A percentile compares a stretch with the other conserved stretches of the same genome.
These are phyloP conservation scores for Beauveria sp. DNA, from an alignment of 2,329 filamentous ascomycete species.

Conservation along the genomic window DNA sequence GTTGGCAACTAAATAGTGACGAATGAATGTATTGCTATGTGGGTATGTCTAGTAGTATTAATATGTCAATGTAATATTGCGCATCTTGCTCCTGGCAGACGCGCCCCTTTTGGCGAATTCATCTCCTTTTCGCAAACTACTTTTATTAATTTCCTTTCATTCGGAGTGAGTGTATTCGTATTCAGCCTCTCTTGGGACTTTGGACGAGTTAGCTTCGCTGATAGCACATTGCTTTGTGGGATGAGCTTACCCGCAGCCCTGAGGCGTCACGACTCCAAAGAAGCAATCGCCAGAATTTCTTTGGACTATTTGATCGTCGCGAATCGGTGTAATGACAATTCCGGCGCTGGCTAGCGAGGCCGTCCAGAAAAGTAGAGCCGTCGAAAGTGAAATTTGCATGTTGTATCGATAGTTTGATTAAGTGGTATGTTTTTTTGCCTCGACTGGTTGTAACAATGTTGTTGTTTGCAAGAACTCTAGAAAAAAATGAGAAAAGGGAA, in stretches of 20 bases:
- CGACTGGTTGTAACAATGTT: not conserved
- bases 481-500: not conserved
- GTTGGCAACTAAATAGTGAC: not conserved
- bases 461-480: not conserved
- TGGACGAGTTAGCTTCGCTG: conserved; percentile 14
- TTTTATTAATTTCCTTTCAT: not conserved
- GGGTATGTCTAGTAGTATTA: conserved; percentile 2
- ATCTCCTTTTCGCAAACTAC: not conserved
- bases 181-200: conserved; percentile 2
- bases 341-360: conserved; percentile 42
- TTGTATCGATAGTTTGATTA: not conserved
- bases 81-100: too few relatives aligned
- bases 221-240: not conserved
- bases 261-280: conserved; percentile 47
- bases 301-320: conserved; percentile 41
- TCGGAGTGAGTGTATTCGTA: too few relatives aligned
- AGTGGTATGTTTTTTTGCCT: not conserved
- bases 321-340: conserved; percentile 48
- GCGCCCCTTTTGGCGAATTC: not conserved
- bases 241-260: conserved; percentile 47
- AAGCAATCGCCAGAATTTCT: conserved; percentile 43
- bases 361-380: conserved; percentile 34
- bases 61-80: not conserved
- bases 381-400: not conserved
- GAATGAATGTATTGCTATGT: not conserved